Evolutionary conservation across 1,139 yeast genomes (phyloP).

Genomic region (Geotrichum histeridarum): DNA sequence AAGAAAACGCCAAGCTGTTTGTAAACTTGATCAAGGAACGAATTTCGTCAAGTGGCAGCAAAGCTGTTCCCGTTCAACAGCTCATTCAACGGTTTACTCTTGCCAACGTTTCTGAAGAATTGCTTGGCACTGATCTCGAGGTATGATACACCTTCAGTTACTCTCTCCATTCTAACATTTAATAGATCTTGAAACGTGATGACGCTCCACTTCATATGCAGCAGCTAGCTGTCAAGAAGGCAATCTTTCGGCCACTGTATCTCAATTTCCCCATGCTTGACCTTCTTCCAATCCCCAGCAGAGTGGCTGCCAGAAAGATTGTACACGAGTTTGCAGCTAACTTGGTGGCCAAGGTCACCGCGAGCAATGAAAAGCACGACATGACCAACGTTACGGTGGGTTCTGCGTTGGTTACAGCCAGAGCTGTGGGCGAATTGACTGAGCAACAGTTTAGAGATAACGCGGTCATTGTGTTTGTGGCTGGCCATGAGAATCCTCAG

Average conservation of each 20-base stretch:
- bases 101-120: slow-evolving; percentile 49
- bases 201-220: slow-evolving; percentile 40
- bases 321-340: slow-evolving; percentile 44
- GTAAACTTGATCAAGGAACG: slow-evolving; percentile 23
- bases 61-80: slow-evolving; percentile 38
- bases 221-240: slow-evolving; percentile 46
- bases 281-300: slow-evolving; percentile 46
- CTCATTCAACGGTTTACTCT: slow-evolving; percentile 46
- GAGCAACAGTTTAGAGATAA: slow-evolving; percentile 51
- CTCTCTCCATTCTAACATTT: slow-evolving; percentile 4
- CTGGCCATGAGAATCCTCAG: slow-evolving; percentile 65
- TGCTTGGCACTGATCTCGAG: slow-evolving; percentile 49
- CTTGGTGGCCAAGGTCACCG: slow-evolving; percentile 33
- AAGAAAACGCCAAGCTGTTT: slow-evolving; percentile 7
- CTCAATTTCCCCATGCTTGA: slow-evolving; percentile 55
- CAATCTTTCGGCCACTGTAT: slow-evolving; percentile 53
- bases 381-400: slow-evolving; percentile 33
- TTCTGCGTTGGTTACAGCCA: slow-evolving; percentile 41
- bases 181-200: slow-evolving; percentile 31
- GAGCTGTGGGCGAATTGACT: slow-evolving; percentile 39
- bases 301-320: slow-evolving; percentile 44
- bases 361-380: slow-evolving; percentile 27
- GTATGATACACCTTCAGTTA: slow-evolving; percentile 21
- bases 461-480: slow-evolving; percentile 51
- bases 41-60: neutral